Evolutionary conservation across 2,329 filamentous ascomycete genomes (phyloP), one percentile per base, ranked within the genome.

Genomic region (Colletotrichum endophyticum): DNA sequence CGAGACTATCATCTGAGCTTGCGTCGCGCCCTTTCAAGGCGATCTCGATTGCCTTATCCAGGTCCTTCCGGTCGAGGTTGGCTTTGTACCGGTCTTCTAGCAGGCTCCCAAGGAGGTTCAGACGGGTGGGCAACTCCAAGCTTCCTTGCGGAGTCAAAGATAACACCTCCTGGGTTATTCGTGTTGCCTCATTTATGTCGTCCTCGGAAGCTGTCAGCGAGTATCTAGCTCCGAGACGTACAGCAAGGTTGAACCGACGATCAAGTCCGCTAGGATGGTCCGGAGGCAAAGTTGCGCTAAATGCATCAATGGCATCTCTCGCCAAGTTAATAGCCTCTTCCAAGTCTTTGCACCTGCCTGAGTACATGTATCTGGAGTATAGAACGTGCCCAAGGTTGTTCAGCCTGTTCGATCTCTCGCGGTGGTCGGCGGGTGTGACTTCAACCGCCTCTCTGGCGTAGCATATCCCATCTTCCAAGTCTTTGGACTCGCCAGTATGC

Each of bases 141-240:
- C 19, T 49, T 49, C 3, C 44, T 3, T 49, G 5, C 11, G n/a
- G 44, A 22, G 44, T 49, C 44, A 22, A 49, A 49, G 3, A 4
- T 1, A 49, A 22, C 1, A 49, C 11, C n/a, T 7, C 6, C 2
- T 49, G 44, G n/a, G 0, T 22, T 22, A 13, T 49, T 49, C 11
- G 11, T 8, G 3, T 49, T 49, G 44, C 44, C n/a, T 13, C n/a
- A 7, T 49, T 0, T 1, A 49, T 49, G 0, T 49, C 44, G 3
- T 49, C n/a, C 0, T 49, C n/a, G 3, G 44, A 49, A 49, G 19
- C 11, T 49, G 44, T 49, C 44, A 13, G 44, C 44, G n/a, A 49
- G 44, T 49, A 13, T 49, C 44, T 49, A 13, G n/a, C 44, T 49
- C n/a, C n/a, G 9, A 49, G 44, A 13, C 44, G 44, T 6, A 49